A percentile compares a stretch with the other conserved stretches of the same genome.
These are phyloP conservation scores for Pisolithus microcarpus DNA, from an alignment of 768 basidiomycete species.

Conservation along the genomic window DNA sequence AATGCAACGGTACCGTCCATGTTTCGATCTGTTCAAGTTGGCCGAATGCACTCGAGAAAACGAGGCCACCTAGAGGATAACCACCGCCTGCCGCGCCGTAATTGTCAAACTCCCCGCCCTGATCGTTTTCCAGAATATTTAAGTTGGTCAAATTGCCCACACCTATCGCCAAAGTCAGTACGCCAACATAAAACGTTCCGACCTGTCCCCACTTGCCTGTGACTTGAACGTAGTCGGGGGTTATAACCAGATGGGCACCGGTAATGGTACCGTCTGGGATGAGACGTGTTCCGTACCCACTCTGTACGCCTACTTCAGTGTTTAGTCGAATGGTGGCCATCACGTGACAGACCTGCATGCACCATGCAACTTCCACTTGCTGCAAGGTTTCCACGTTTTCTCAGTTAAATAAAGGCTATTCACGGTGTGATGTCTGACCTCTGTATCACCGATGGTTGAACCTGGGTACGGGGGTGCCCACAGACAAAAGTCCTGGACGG, in stretches of 20 bases:
- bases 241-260: conserved; percentile 62
- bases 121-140: conserved; percentile 55
- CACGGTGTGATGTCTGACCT: conserved; percentile 34
- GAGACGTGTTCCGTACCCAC: conserved; percentile 53
- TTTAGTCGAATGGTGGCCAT: neutral
- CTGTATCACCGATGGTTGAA: conserved; percentile 52
- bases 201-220: conserved; percentile 36
- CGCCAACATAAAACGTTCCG: conserved; percentile 11
- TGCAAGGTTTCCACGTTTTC: conserved; percentile 14
- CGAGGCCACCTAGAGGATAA: conserved; percentile 58
- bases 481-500: conserved; percentile 48
- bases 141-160: conserved; percentile 58
- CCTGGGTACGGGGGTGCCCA: conserved; percentile 47
- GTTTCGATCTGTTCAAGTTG: conserved; percentile 52
- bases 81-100: conserved; percentile 57
- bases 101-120: conserved; percentile 62
- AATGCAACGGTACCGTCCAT: conserved; percentile 53
- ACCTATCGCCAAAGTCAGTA: conserved; percentile 37
- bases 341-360: conserved; percentile 31
- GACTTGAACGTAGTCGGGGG: conserved; percentile 70
- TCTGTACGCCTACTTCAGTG: conserved; percentile 25
- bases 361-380: conserved; percentile 50
- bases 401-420: conserved; percentile 7
- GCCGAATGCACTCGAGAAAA: conserved; percentile 70
- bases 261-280: conserved; percentile 69